Conservation (phyloP, 73 alveolate species). For the Breviolum minutum region DNA sequence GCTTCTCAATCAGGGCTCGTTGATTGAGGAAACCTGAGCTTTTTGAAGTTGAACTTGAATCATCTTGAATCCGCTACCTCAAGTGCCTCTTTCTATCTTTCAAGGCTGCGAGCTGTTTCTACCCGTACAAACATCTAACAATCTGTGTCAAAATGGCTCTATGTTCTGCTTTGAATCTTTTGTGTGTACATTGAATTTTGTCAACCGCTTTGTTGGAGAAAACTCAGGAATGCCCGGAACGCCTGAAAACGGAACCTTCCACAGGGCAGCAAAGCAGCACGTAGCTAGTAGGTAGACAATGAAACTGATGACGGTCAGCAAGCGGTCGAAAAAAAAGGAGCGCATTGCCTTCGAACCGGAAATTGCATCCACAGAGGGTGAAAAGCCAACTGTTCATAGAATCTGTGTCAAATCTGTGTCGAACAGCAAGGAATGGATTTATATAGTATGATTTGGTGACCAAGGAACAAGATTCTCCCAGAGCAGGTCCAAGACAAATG, state of each 20-base stretch:
- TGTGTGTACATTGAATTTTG: too few species aligned
- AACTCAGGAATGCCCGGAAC: too few species aligned
- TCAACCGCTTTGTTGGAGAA: too few species aligned
- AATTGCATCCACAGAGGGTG: not conserved
- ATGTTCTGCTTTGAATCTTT: not conserved
- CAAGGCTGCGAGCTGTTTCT: too few species aligned
- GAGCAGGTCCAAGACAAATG: conserved; percentile 24
- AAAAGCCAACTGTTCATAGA: too few species aligned
- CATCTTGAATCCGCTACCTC: not conserved
- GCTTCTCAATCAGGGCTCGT: not conserved
- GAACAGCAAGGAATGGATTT: not conserved
- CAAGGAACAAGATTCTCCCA: conserved; percentile 58
- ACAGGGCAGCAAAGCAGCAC: not conserved
- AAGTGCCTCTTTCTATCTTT: too few species aligned
- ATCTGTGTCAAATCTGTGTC: too few species aligned
- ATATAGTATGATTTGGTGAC: not conserved
- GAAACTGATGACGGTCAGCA: conserved; percentile 24
- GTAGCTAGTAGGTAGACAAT: not conserved
- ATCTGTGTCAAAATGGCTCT: too few species aligned
- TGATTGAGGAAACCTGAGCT: not conserved
- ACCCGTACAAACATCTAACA: too few species aligned
- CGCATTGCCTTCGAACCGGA: conserved; percentile 31
- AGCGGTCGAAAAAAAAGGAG: conserved; percentile 25
- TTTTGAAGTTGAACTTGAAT: not conserved
- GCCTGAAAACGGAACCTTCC: too few species aligned